Base-by-base conservation (phyloP, 2,329 filamentous ascomycete species). In the Karstenula rhodostoma region DNA sequence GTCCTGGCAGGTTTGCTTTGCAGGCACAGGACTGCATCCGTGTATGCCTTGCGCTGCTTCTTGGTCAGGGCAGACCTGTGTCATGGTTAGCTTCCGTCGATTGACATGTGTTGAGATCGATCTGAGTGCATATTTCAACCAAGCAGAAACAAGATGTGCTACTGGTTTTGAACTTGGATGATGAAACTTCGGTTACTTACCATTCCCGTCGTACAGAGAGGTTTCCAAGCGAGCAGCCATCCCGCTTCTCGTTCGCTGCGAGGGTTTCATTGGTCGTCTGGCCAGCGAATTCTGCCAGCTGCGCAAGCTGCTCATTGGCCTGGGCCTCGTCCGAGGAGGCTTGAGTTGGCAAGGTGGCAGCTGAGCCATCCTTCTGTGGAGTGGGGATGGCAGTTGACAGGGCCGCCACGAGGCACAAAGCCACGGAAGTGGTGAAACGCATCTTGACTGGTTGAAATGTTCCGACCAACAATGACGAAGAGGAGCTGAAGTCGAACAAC, bases 141-240 rank as follows among this genome's bases (percentile, higher is more conserved):
- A n/a, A n/a, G 27, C 27, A 29, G 13, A 50, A 49, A 37, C 22
- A 37, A n/a, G 19, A 1, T 22, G n/a, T 10, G 7, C 6, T 35
- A 8, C 15, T 4, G n/a, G 40, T 19, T 2, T 53, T 27, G 7
- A 15, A 29, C 23, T 22, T 25, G 32, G 22, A 22, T 17, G n/a
- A 15, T 8, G 7, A 35, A 10, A 32, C 32, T n/a, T 15, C 19
- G 15, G 42, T 17, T 19, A 58, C 67, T 67, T 60, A 66, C 71
- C 71, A 75, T 63, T 75, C 73, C 37, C 65, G 62, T 46, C 73
- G 68, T 2, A 75, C 62, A 43, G 71, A 64, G 37, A 75, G 56
- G 15, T 69, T 75, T 48, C 53, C 58, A 2, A 69, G 59, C 29
- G 67, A 71, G 57, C 73, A 75, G 10, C 56, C 57, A 40, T 63